phyloP scores from a whole-genome alignment of 2,329 filamentous ascomycete genomes.

The Cercospora janseana region DNA sequence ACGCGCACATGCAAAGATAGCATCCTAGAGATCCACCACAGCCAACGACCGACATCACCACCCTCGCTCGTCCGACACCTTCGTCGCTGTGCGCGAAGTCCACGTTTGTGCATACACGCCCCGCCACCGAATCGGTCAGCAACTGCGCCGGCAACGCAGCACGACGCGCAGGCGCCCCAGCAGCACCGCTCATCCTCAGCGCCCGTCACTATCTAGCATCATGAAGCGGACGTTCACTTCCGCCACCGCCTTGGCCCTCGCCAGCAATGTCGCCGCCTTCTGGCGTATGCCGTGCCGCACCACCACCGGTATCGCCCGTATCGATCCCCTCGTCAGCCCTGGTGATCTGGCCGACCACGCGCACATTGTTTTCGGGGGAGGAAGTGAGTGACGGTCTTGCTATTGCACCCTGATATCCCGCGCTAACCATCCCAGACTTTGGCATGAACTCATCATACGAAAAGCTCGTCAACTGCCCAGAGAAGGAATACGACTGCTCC shows the following conservation, averaged over 20 bases:
- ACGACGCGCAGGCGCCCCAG: constrained; percentile 18
- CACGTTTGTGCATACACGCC: constrained; percentile 16
- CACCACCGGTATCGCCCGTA: constrained; percentile 64
- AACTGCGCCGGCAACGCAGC: constrained; percentile 23
- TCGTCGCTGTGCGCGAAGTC: constrained; percentile 23
- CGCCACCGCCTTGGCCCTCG: constrained; percentile 32
- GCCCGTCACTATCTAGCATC: constrained; percentile 20
- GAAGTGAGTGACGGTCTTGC: constrained; percentile 56
- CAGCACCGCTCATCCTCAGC: constrained; percentile 13
- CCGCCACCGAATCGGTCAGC: constrained; percentile 6
- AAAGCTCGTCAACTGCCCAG: constrained; percentile 63
- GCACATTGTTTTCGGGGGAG: constrained; percentile 73
- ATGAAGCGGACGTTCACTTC: constrained; percentile 30
- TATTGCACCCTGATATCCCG: no score
- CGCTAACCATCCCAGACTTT: constrained; percentile 57
- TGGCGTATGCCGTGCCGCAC: constrained; percentile 87
- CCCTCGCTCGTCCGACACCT: constrained; percentile 17
- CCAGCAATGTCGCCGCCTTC: constrained; percentile 58
- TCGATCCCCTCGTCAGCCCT: constrained; percentile 73
- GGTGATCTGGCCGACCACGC: constrained; percentile 62
- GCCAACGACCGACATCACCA: not conserved
- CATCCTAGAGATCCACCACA: constrained; percentile 6
- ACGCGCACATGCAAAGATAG: constrained; percentile 9
- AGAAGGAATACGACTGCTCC: constrained; percentile 62
- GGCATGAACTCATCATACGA: constrained; percentile 56